Percentiles rank a stretch among this genome's conserved stretches.
phyloP scores from a whole-genome alignment of 768 basidiomycete genomes.

The Steccherinum ochraceum region DNA sequence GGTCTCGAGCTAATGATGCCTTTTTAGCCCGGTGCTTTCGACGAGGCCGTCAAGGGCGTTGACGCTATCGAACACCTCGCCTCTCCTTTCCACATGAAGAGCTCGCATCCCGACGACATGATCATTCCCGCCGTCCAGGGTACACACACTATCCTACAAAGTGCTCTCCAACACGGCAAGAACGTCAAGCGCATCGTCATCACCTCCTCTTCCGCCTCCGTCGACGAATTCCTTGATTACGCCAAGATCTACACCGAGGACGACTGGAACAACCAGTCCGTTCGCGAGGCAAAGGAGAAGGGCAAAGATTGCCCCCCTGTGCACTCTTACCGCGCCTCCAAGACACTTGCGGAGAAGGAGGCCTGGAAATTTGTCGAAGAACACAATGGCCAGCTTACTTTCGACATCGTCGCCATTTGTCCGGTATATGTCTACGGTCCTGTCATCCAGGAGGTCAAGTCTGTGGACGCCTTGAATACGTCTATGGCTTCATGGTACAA shows the following conservation, averaged over 20 bases:
- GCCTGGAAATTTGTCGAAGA: conserved; percentile 45
- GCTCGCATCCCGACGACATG: conserved; percentile 30
- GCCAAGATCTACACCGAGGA: conserved; percentile 34
- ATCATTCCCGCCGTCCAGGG: conserved; percentile 69
- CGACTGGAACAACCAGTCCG: conserved; percentile 55
- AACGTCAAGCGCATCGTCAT: conserved; percentile 62
- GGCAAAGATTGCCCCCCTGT: conserved; percentile 35
- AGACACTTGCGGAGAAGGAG: conserved; percentile 54
- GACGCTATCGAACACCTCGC: conserved; percentile 66
- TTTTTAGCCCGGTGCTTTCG: conserved; percentile 56
- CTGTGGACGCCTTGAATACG: background rate
- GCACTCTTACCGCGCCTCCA: conserved; percentile 48
- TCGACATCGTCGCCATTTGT: conserved; percentile 4
- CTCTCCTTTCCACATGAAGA: conserved; percentile 41
- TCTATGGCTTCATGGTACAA: conserved; percentile 1
- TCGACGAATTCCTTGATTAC: conserved; percentile 18
- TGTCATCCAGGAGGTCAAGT: conserved; percentile 7
- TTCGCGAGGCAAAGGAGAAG: conserved; percentile 38
- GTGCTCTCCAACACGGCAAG: conserved; percentile 41
- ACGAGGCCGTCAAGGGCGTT: conserved; percentile 69
- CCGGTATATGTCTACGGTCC: conserved; percentile 2
- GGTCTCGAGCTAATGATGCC: background rate
- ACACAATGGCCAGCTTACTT: conserved; percentile 27
- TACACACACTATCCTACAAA: conserved; percentile 54
- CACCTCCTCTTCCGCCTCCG: conserved; percentile 57